Evolutionary conservation across 257 asterid genomes (phyloP).

Genomic region (Ilex aquifolium): DNA sequence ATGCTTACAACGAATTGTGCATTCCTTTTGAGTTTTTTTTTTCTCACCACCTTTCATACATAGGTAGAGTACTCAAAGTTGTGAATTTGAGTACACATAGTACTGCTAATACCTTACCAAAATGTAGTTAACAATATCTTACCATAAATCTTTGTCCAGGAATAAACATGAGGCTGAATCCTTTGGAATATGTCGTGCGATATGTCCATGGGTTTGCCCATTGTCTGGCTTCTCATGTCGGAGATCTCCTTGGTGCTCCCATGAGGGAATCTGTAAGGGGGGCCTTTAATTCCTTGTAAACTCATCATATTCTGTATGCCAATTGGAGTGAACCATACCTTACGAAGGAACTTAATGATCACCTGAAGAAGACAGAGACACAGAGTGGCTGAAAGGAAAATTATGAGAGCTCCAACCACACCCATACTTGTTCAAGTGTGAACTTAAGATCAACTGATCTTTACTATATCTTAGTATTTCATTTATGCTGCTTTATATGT

Average conservation of each 20-base stretch:
- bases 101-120: too few relatives aligned
- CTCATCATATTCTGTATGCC: slow-evolving; percentile 27
- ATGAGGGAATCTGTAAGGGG: slow-evolving; percentile 50
- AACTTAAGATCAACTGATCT: neutral
- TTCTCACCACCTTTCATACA: too few relatives aligned
- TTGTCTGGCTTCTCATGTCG: slow-evolving; percentile 33
- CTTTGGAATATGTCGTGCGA: slow-evolving; percentile 53
- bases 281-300: slow-evolving; percentile 61
- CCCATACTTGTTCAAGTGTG: slow-evolving; percentile 11
- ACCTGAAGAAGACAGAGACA: slow-evolving; percentile 23
- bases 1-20: neutral
- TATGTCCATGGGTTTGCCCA: slow-evolving; percentile 41
- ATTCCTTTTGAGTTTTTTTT: too few relatives aligned
- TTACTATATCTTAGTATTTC: neutral
- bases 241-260: slow-evolving; percentile 54
- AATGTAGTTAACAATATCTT: neutral
- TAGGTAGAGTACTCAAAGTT: too few relatives aligned
- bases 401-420: slow-evolving; percentile 2
- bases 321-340: slow-evolving; percentile 44
- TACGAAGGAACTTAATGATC: slow-evolving; percentile 31
- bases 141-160: slow-evolving; percentile 62
- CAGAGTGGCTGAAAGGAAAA: slow-evolving; percentile 14
- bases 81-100: too few relatives aligned
- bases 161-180: slow-evolving; percentile 54
- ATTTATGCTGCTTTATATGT: neutral